Percentiles rank a stretch among this genome's conserved stretches.
Evolutionary conservation across 495 filamentous ascomycete genomes (phyloP).

Genomic region (Aspergillus steynii): DNA sequence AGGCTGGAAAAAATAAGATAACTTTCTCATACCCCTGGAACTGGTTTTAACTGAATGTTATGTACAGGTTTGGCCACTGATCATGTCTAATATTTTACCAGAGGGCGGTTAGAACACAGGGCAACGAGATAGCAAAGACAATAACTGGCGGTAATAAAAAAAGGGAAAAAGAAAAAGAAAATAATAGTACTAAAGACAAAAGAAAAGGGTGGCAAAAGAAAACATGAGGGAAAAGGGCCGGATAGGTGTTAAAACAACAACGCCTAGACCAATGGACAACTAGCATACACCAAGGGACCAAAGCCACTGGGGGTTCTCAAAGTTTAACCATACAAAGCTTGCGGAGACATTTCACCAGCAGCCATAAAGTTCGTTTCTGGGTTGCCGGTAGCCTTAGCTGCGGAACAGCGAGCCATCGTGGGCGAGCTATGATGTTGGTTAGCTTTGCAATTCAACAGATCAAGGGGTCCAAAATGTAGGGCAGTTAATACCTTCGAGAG

Average conservation of each 20-base stretch:
- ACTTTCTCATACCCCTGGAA: neutral
- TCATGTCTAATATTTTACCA: slow-evolving; percentile 28
- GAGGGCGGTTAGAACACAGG: slow-evolving; percentile 11
- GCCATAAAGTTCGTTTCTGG: slow-evolving; percentile 87
- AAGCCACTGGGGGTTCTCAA: slow-evolving; percentile 24
- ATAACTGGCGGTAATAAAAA: slow-evolving; percentile 11
- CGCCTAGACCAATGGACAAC: slow-evolving; percentile 39
- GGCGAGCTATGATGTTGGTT: slow-evolving; percentile 62
- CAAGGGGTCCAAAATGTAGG: slow-evolving; percentile 13
- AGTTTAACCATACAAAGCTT: slow-evolving; percentile 46
- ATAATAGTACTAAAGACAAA: slow-evolving; percentile 16
- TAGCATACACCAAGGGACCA: slow-evolving; percentile 25
- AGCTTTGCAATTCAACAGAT: slow-evolving; percentile 25
- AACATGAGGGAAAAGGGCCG: slow-evolving; percentile 11
- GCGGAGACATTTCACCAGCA: slow-evolving; percentile 61
- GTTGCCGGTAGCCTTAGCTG: slow-evolving; percentile 68
- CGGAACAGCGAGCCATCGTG: slow-evolving; percentile 95
- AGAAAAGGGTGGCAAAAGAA: slow-evolving; percentile 14
- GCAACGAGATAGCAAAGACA: slow-evolving; percentile 27
- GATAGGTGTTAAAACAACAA: slow-evolving; percentile 47
- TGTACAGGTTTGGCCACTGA: slow-evolving; percentile 43
- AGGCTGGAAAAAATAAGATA: neutral
- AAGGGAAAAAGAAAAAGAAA: slow-evolving; percentile 13
- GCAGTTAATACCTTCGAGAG: slow-evolving; percentile 71
- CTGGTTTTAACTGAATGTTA: slow-evolving; percentile 37